Evolutionary conservation across 2,329 filamentous ascomycete genomes (phyloP).

Genomic region (Epicoccum sorghinum): DNA sequence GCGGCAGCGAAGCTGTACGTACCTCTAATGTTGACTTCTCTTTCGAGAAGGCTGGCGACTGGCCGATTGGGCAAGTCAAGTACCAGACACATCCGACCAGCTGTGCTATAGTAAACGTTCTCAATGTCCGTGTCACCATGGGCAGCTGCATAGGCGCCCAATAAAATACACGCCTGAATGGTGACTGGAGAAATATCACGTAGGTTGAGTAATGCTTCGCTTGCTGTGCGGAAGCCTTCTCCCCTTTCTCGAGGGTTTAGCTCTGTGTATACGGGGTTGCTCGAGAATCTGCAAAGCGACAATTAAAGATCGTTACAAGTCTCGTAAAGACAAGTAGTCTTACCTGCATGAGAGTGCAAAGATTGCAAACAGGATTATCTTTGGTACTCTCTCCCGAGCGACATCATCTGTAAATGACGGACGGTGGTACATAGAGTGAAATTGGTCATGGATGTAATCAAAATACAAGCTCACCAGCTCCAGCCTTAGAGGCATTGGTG

Average conservation of each 20-base stretch:
- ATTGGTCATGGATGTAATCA: slow-evolving; percentile 35
- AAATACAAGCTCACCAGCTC: slow-evolving; percentile 30
- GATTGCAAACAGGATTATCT: slow-evolving; percentile 27
- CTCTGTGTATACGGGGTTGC: slow-evolving; percentile 18
- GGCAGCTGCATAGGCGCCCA: slow-evolving; percentile 32
- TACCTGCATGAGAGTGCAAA: slow-evolving; percentile 28
- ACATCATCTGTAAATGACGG: slow-evolving; percentile 28
- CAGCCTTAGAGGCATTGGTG: slow-evolving; percentile 21
- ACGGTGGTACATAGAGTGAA: slow-evolving; percentile 32
- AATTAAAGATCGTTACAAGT: not conserved
- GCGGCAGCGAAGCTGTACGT: not conserved
- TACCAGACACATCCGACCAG: slow-evolving; percentile 29
- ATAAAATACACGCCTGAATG: slow-evolving; percentile 27
- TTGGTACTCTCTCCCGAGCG: slow-evolving; percentile 20
- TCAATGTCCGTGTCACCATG: slow-evolving; percentile 32
- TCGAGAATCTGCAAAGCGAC: slow-evolving; percentile 19
- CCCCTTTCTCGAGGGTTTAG: slow-evolving; percentile 26
- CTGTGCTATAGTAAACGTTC: slow-evolving; percentile 32
- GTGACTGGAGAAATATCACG: slow-evolving; percentile 25
- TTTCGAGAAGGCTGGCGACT: slow-evolving; percentile 26
- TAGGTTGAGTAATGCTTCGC: slow-evolving; percentile 26
- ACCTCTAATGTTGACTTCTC: slow-evolving; percentile 32
- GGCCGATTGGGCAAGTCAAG: slow-evolving; percentile 29
- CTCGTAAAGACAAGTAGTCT: not conserved
- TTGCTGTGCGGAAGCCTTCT: slow-evolving; percentile 22